Percentiles rank a stretch among this genome's conserved stretches.
Evolutionary conservation across 805 yeast genomes (phyloP).

Genomic region (Kodamaea sagamina): DNA sequence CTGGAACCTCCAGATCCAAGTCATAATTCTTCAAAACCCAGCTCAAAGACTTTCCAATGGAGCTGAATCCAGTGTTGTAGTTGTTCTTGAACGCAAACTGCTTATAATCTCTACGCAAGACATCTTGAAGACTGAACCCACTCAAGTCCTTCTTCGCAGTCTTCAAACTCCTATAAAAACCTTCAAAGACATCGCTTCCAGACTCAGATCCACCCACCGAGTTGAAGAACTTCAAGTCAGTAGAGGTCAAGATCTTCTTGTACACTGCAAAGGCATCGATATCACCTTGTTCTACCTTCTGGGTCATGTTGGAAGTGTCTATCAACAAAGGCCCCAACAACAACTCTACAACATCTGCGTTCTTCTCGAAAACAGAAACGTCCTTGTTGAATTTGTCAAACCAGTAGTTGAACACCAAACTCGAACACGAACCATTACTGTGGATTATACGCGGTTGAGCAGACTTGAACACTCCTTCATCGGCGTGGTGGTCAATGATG

Average conservation of each 20-base stretch:
- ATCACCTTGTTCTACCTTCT: constrained; percentile 66
- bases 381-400: constrained; percentile 23
- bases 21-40: constrained; percentile 47
- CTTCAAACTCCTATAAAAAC: constrained; percentile 29
- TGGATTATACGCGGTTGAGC: constrained; percentile 64
- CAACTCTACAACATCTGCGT: constrained; percentile 44
- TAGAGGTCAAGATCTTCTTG: constrained; percentile 20
- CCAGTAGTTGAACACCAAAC: constrained; percentile 71
- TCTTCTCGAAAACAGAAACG: constrained; percentile 18
- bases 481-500: constrained; percentile 88
- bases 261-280: constrained; percentile 44
- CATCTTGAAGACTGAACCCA: constrained; percentile 60
- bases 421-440: constrained; percentile 75
- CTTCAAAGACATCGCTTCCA: constrained; percentile 14
- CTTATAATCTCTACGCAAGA: constrained; percentile 84
- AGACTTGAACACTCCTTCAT: constrained; percentile 51
- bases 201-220: constrained; percentile 4
- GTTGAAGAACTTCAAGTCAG: background rate
- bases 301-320: constrained; percentile 71
- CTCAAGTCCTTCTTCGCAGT: constrained; percentile 61
- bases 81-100: constrained; percentile 48
- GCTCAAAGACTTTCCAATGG: constrained; percentile 62
- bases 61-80: constrained; percentile 68
- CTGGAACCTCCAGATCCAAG: constrained; percentile 22
- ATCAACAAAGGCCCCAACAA: constrained; percentile 68